These are phyloP conservation scores for Apiospora hydei DNA, from an alignment of 2,329 filamentous ascomycete genomes.

Conservation along the genomic window DNA sequence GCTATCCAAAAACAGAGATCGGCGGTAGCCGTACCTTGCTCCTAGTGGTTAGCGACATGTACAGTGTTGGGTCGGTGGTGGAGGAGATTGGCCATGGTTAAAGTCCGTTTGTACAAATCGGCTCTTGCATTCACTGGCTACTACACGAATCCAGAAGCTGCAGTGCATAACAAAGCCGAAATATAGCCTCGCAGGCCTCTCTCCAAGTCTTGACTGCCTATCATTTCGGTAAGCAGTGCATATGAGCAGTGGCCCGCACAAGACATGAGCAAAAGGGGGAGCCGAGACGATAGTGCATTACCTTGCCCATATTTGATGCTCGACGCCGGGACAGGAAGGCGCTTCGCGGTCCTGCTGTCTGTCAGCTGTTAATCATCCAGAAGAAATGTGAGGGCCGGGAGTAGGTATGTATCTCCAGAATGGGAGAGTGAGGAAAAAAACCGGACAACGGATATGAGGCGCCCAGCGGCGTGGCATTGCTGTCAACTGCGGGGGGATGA, in stretches of 20 bases:
- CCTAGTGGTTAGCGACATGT: conserved; percentile 15
- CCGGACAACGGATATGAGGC: conserved; percentile 12
- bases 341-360: not conserved
- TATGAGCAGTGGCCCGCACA: not conserved
- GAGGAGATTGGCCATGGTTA: conserved; percentile 18
- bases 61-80: conserved; percentile 15
- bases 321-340: conserved; percentile 7
- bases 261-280: conserved; percentile 1
- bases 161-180: conserved; percentile 13
- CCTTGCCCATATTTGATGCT: conserved; percentile 8
- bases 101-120: conserved; percentile 20
- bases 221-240: conserved; percentile 14
- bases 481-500: conserved; percentile 16
- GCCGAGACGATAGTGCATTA: not conserved
- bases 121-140: conserved; percentile 15
- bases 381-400: conserved; percentile 2
- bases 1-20: conserved; percentile 20
- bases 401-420: not conserved
- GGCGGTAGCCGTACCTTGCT: conserved; percentile 22
- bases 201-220: not conserved
- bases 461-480: conserved; percentile 2
- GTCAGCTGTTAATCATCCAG: conserved; percentile 13
- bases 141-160: not conserved
- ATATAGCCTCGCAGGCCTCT: conserved; percentile 21
- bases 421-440: not conserved